Base-by-base conservation (phyloP, 1,284 basidiomycete species). In the Heterobasidion annosum region DNA sequence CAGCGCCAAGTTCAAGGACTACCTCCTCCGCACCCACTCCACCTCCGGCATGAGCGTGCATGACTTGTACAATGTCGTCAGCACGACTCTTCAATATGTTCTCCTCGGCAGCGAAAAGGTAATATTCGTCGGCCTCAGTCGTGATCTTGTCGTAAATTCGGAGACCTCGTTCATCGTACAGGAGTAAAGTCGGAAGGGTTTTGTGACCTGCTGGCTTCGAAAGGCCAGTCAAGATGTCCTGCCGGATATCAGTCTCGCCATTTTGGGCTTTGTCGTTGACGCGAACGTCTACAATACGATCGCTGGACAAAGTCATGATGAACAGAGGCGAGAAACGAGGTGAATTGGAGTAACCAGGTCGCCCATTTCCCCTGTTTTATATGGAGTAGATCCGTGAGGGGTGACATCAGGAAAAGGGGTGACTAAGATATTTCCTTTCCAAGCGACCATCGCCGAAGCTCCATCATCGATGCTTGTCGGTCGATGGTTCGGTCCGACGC, bases 101-200 rank as follows among this genome's bases (percentile, higher is more conserved):
- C 64, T 91, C 85, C 64, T 90, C 88, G 0, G 86, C 84, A 7
- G 73, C 71, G 69, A 94, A 97, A 18, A 92, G 78, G 67, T 98
- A 98, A 68, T 98, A 98, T 61, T 94, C 93, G 8, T 82, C 77
- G 0, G 81, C 89, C 45, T 85, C 73, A 13, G 87, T 86, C 0
- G 92, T 94, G 56, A 96, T 91, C 52, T 80, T 76, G 71, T 93
- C 91, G 71, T 93, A 94, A 15, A 93, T 73, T 62, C 80, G 76
- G 53, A 98, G 74, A 2, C 94, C 94, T 32, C 73, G 76, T 66
- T 95, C 91, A 62, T 94, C 85, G 69, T 97, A 97, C 9, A 97
- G 77, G 13, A 97, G 79, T 65, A 92, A 75, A 0, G 93, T 96
- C 4, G 94, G 93, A 10, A 98, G 70, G 15, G 78, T 77, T 66